Conservation (phyloP, 441 rosid genomes). For the Aleurites moluccanus region DNA sequence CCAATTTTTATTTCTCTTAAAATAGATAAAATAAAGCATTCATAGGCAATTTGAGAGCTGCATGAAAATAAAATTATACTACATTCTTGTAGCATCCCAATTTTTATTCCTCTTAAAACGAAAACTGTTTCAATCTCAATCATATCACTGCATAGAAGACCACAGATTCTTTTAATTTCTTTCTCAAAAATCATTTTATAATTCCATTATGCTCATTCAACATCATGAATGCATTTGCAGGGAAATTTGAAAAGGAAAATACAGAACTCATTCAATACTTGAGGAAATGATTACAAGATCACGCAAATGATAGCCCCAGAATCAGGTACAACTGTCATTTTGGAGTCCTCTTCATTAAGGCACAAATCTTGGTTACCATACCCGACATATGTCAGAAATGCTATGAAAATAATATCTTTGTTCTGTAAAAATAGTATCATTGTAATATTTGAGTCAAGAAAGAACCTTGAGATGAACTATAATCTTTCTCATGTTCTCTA, state of each 20-base stretch:
- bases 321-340: not conserved
- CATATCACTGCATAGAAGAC: not conserved
- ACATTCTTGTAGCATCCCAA: not conserved
- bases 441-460: slow-evolving; percentile 14
- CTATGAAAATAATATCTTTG: not conserved
- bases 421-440: not conserved
- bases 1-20: not conserved
- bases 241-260: not conserved
- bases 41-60: not conserved
- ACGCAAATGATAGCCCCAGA: not conserved
- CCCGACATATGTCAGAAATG: not conserved
- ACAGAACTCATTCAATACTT: no score
- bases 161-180: not conserved
- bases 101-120: not conserved
- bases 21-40: not conserved
- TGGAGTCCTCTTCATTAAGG: no score
- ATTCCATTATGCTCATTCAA: not conserved
- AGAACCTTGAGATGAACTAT: slow-evolving; percentile 74
- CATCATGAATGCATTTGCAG: not conserved
- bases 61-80: not conserved
- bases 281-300: not conserved
- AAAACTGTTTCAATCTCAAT: not conserved
- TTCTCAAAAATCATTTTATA: not conserved
- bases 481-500: slow-evolving; percentile 87
- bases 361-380: not conserved